Percentiles rank a stretch among this genome's conserved stretches.
phyloP scores from a whole-genome alignment of 257 asterid species.

The Nicotiana noctiflora region DNA sequence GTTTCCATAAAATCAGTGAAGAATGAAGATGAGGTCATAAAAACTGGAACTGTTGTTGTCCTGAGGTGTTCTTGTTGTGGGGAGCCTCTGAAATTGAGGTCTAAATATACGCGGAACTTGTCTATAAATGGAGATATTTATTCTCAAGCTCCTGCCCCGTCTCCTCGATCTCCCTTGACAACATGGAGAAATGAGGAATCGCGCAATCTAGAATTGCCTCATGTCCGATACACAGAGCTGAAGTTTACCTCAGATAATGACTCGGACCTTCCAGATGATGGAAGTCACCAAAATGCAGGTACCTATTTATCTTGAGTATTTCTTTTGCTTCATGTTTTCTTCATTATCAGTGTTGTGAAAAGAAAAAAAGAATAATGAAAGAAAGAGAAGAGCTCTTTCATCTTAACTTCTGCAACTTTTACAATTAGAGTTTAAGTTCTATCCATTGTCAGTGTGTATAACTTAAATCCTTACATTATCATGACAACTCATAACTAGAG shows the following conservation, averaged over 20 bases:
- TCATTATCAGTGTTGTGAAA: background rate
- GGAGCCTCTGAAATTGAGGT: conserved; percentile 32
- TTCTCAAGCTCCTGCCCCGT: conserved; percentile 36
- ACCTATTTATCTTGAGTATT: background rate
- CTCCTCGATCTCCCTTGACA: conserved; percentile 55
- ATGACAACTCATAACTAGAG: background rate
- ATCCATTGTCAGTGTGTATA: background rate
- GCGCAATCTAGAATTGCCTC: conserved; percentile 37
- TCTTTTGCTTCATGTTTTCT: background rate
- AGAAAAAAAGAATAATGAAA: background rate
- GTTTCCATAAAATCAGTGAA: too few species aligned
- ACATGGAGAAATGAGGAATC: conserved; percentile 36
- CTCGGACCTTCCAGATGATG: conserved; percentile 42
- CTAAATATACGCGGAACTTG: conserved; percentile 33
- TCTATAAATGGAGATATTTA: conserved; percentile 30
- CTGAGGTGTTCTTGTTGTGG: too few species aligned
- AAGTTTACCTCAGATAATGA: conserved; percentile 46
- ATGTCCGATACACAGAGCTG: conserved; percentile 43
- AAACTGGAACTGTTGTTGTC: too few species aligned
- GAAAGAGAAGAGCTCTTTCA: background rate
- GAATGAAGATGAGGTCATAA: too few species aligned
- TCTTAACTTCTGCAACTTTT: background rate
- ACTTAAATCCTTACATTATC: background rate
- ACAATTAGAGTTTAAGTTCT: background rate
- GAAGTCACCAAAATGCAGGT: conserved; percentile 42